phyloP scores from a whole-genome alignment of 2,329 filamentous ascomycete species.

The Colletotrichum noveboracense region DNA sequence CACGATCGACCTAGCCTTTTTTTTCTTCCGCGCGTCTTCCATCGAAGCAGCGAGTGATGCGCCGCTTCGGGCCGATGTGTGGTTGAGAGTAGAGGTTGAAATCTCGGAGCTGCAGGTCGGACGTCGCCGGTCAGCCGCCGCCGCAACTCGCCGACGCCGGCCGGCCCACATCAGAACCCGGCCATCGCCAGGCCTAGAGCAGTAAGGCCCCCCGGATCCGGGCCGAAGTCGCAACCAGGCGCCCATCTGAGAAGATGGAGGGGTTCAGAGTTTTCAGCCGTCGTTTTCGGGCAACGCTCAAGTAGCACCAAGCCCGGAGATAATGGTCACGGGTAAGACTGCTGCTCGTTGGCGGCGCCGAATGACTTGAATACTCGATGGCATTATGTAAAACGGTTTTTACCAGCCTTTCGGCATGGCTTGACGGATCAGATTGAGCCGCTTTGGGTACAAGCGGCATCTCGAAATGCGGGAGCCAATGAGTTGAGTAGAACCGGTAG shows the following conservation, averaged over 20 bases:
- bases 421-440: neutral
- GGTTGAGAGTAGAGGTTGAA: neutral
- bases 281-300: neutral
- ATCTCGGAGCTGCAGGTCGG: neutral
- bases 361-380: neutral
- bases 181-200: neutral
- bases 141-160: conserved; percentile 1
- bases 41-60: neutral
- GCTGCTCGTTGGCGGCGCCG: neutral
- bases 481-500: neutral
- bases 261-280: neutral
- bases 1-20: neutral
- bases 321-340: neutral
- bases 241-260: neutral
- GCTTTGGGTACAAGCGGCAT: neutral
- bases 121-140: neutral
- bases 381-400: neutral
- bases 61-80: neutral
- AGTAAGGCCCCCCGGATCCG: neutral
- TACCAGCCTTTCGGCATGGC: neutral
- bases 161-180: neutral
- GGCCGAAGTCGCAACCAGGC: neutral
- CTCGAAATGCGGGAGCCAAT: neutral
- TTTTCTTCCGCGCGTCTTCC: neutral
- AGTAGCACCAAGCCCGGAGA: neutral